Evolutionary conservation across 1,284 basidiomycete species (phyloP), one percentile per base, ranked within the genome.

Genomic region (Tranzscheliella williamsii): DNA sequence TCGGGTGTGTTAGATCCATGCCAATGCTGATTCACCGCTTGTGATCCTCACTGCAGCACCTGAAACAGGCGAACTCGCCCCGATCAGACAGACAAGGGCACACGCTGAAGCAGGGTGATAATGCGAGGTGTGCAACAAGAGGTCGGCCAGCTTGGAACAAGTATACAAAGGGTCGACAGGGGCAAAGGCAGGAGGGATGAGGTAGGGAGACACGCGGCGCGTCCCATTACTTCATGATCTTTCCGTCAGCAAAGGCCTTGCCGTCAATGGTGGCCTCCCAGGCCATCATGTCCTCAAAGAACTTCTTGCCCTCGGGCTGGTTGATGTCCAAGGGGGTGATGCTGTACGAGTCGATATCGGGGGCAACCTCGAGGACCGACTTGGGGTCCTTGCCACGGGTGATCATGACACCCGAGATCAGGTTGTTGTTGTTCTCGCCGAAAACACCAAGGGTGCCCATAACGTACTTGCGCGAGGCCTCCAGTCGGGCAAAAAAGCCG

Each of bases 371-470:
- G 18, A 74, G 54, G 16, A 73, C 70, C 13, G 36, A 39, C 58
- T 73, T 70, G 64, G 62, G 56, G 60, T 83, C 81, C 69, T 80
- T 67, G 24, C 94, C 94, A 58, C 94, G 88, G 64, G 84, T 78
- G 79, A 97, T 87, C 67, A 97, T 79, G 42, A 81, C 85, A 79
- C 94, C 93, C 6, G 70, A 57, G 50, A 79, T 73, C 79, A 53
- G 43, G 42, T 60, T 69, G 73, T 87, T 83, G 81, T 90, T 90
- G 79, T 83, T 69, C 78, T 82, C 81, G 73, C 93, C 93, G 54
- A 93, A 86, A 22, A 97, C 94, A 80, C 90, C 91, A 41, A 91
- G 80, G 31, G 91, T 94, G 29, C 87, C 93, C 80, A 96, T 95
- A 68, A 94, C 85, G 84, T 78, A 79, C 70, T 78, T 75, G 48